These are phyloP conservation scores for Filosporella fistucella DNA, from an alignment of 495 filamentous ascomycete species.

Conservation along the genomic window DNA sequence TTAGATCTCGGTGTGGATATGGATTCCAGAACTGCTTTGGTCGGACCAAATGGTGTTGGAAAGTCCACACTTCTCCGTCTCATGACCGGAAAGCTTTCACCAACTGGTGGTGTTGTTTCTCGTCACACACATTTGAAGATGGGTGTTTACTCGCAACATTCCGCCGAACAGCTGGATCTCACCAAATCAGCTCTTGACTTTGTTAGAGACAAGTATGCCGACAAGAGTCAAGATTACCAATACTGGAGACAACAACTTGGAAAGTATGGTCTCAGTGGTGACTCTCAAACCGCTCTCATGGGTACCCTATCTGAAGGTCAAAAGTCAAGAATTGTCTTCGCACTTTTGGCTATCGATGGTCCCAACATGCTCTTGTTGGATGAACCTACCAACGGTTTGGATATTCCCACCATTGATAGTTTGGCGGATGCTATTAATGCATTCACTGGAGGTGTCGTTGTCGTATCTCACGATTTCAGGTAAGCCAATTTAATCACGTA, in stretches of 20 bases:
- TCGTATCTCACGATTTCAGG: conserved; percentile 98
- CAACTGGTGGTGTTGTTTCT: conserved; percentile 74
- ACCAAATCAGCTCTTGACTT: conserved; percentile 98
- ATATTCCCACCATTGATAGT: conserved; percentile 98
- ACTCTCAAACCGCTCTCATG: conserved; percentile 94
- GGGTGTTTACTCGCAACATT: conserved; percentile 96
- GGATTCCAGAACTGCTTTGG: conserved; percentile 95
- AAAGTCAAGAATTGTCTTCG: conserved; percentile 97
- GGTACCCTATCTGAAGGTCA: conserved; percentile 97
- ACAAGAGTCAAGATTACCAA: conserved; percentile 94
- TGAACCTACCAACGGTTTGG: conserved; percentile 98
- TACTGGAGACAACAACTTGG: conserved; percentile 99
- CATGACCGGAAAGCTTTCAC: conserved; percentile 94
- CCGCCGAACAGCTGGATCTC: conserved; percentile 94
- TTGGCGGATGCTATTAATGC: conserved; percentile 97
- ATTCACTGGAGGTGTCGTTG: conserved; percentile 93
- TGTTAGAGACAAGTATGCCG: conserved; percentile 87
- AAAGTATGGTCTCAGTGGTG: conserved; percentile 84
- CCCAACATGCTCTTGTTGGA: conserved; percentile 98
- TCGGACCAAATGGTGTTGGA: conserved; percentile 98
- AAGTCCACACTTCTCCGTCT: conserved; percentile 98
- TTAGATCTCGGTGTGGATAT: conserved; percentile 99
- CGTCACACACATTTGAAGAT: conserved; percentile 98
- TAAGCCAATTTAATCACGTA: conserved; percentile 38
- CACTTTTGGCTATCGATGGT: conserved; percentile 88